phyloP scores from a whole-genome alignment of 2,329 filamentous ascomycete species.

The Colletotrichum limetticola region DNA sequence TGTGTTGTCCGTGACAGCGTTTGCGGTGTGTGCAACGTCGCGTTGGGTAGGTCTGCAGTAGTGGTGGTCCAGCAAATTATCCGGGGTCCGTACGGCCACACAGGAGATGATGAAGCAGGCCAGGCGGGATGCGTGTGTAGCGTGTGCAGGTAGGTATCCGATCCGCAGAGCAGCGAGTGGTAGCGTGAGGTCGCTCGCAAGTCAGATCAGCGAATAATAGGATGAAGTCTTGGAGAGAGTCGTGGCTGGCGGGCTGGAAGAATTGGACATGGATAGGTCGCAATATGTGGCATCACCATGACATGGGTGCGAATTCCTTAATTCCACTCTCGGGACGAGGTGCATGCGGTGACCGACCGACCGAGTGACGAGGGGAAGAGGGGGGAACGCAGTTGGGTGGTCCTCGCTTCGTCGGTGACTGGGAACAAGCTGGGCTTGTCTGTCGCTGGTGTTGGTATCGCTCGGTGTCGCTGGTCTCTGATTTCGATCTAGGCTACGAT shows the following conservation, averaged over 20 bases:
- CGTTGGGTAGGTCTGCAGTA: slow-evolving; percentile 25
- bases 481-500: neutral
- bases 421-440: neutral
- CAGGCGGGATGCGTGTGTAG: too few species aligned
- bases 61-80: slow-evolving; percentile 3
- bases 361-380: neutral
- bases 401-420: neutral
- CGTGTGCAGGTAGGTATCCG: too few species aligned
- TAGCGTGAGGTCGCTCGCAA: neutral
- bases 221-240: neutral
- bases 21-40: slow-evolving; percentile 14
- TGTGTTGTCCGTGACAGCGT: slow-evolving; percentile 10
- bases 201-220: slow-evolving; percentile 5
- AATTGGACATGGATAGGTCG: slow-evolving; percentile 28
- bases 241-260: neutral
- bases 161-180: neutral
- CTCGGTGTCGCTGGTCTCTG: neutral
- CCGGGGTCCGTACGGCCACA: neutral
- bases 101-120: too few species aligned
- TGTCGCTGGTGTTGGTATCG: neutral
- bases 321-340: slow-evolving; percentile 24
- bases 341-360: slow-evolving; percentile 2
- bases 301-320: slow-evolving; percentile 26
- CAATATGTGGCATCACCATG: slow-evolving; percentile 34
- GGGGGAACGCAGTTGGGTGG: too few species aligned